Percentiles rank a stretch among this genome's conserved stretches.
phyloP scores from a whole-genome alignment of 2,329 filamentous ascomycete species.

The Hirsutella minnesotensis region DNA sequence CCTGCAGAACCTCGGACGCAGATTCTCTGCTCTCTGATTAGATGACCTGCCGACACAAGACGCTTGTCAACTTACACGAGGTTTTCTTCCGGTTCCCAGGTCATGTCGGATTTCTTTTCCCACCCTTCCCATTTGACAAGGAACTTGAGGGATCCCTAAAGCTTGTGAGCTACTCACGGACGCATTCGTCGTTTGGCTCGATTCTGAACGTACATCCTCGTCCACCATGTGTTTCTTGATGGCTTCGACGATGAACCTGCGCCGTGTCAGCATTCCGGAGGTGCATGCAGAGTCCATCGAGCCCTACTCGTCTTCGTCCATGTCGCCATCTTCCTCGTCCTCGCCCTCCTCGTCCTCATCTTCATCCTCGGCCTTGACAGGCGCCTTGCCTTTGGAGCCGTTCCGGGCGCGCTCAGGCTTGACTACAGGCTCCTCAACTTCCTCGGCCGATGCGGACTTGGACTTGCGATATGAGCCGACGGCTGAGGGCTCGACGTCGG shows the following conservation, averaged over 20 bases:
- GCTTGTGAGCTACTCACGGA: slow-evolving; percentile 18
- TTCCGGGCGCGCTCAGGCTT: slow-evolving; percentile 4
- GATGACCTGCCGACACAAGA: background rate
- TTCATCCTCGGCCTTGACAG: slow-evolving; percentile 15
- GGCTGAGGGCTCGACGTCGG: slow-evolving; percentile 17
- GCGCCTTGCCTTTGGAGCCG: slow-evolving; percentile 9
- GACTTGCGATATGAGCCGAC: slow-evolving; percentile 14
- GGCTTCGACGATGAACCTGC: slow-evolving; percentile 62
- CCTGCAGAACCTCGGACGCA: slow-evolving; percentile 46
- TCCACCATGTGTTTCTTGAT: slow-evolving; percentile 56
- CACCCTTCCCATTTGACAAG: slow-evolving; percentile 77
- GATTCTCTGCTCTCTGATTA: slow-evolving; percentile 32
- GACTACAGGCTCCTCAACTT: slow-evolving; percentile 5
- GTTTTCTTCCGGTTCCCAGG: slow-evolving; percentile 71
- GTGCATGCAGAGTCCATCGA: slow-evolving; percentile 6
- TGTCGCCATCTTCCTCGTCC: slow-evolving; percentile 23
- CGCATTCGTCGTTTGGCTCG: slow-evolving; percentile 29
- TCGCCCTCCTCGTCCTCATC: slow-evolving; percentile 21
- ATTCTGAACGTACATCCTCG: slow-evolving; percentile 32
- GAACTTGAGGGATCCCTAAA: slow-evolving; percentile 42
- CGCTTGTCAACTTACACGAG: slow-evolving; percentile 14
- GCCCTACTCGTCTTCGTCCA: slow-evolving; percentile 31
- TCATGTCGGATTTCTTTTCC: slow-evolving; percentile 55
- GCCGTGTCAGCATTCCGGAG: slow-evolving; percentile 10
- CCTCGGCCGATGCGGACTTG: slow-evolving; percentile 5